Evolutionary conservation across 768 basidiomycete species (phyloP).

Genomic region (Suillus occidentalis): DNA sequence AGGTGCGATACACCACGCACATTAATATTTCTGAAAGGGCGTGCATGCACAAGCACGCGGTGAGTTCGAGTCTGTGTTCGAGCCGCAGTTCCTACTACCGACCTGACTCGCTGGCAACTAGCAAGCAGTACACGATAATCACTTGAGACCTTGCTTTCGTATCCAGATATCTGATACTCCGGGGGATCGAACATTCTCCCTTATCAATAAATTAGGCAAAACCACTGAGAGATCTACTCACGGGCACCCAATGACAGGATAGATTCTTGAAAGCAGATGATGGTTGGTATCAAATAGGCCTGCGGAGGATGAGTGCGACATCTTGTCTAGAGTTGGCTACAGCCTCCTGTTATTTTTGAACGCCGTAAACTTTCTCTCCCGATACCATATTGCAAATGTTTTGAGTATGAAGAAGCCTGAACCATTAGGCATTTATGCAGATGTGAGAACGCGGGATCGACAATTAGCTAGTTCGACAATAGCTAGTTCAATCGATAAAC

Average conservation of each 20-base stretch:
- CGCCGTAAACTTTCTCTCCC: not conserved
- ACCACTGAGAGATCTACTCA: not conserved
- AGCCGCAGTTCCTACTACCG: not conserved
- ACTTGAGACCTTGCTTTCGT: not conserved
- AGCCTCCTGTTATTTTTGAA: not conserved
- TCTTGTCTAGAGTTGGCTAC: not conserved
- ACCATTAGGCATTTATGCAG: not conserved
- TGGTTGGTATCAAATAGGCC: not conserved
- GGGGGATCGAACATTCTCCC: not conserved
- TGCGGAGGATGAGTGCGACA: not conserved
- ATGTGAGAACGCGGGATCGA: not conserved
- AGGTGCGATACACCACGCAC: not conserved
- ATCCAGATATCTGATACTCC: not conserved
- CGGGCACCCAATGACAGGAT: not conserved
- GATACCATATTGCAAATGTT: not conserved
- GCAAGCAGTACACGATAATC: not conserved
- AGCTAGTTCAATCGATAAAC: not conserved
- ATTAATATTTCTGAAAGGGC: not conserved
- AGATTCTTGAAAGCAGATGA: not conserved
- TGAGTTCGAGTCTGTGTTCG: not conserved
- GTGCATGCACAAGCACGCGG: not conserved
- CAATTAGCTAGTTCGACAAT: not conserved
- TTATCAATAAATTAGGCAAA: not conserved
- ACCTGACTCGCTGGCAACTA: not conserved
- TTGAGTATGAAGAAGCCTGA: not conserved